phyloP scores from a whole-genome alignment of 176 grass and related monocot species.

The Musa schizocarpa region DNA sequence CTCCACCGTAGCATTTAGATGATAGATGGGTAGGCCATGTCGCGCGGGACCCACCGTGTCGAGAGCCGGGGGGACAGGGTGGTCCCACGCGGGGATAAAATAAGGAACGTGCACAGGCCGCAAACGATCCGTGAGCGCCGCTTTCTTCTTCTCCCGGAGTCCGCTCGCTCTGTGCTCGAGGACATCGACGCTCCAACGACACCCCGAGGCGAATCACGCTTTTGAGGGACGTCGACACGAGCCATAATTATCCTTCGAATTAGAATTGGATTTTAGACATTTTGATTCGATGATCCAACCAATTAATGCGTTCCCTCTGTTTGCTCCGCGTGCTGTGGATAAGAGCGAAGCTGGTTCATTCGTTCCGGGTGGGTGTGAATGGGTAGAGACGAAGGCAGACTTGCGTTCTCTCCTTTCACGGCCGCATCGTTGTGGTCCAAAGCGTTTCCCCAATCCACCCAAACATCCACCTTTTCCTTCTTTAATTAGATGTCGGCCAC shows the following conservation, averaged over 20 bases:
- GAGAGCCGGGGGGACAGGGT: not conserved
- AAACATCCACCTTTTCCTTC: not conserved
- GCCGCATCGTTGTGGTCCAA: not conserved
- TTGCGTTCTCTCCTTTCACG: not conserved
- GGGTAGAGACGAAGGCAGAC: not conserved
- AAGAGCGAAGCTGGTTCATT: not conserved
- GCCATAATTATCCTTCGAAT: too few relatives aligned
- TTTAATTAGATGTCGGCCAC: not conserved
- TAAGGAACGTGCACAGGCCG: not conserved
- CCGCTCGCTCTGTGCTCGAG: too few relatives aligned
- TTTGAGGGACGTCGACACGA: too few relatives aligned
- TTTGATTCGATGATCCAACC: too few relatives aligned
- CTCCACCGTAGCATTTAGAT: not conserved
- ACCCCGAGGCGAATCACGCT: too few relatives aligned
- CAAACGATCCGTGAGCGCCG: not conserved
- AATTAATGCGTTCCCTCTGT: not conserved
- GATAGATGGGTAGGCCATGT: not conserved
- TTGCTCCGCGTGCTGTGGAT: not conserved
- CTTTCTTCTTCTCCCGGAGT: too few relatives aligned
- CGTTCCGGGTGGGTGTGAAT: not conserved
- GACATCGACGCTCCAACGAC: too few relatives aligned
- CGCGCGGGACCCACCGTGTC: not conserved
- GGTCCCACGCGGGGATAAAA: not conserved
- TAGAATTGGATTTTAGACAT: too few relatives aligned
- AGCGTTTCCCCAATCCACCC: constrained; percentile 1